phyloP scores from a whole-genome alignment of 257 asterid species.

The Solanum sitiens region DNA sequence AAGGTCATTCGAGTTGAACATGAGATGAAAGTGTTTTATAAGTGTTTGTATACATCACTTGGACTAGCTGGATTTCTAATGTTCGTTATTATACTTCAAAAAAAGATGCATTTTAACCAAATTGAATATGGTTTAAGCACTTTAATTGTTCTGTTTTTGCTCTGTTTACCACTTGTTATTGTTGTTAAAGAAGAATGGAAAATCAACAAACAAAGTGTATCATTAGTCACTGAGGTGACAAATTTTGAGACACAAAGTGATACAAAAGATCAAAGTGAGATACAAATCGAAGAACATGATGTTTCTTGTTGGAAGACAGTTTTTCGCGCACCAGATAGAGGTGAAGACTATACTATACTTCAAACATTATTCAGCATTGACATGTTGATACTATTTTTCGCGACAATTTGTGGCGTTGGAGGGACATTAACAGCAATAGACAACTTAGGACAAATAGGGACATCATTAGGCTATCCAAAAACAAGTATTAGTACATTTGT shows the following conservation, averaged over 20 bases:
- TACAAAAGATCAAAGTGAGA: neutral
- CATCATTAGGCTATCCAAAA: neutral
- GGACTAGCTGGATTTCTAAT: slow-evolving; percentile 37
- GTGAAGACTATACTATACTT: slow-evolving; percentile 1
- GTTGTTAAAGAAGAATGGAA: slow-evolving; percentile 23
- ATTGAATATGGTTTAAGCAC: slow-evolving; percentile 17
- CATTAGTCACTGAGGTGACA: neutral
- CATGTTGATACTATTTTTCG: neutral
- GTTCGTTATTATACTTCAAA: slow-evolving; percentile 33
- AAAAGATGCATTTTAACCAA: slow-evolving; percentile 13
- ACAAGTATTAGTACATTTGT: neutral
- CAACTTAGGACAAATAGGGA: neutral
- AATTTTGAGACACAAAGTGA: neutral
- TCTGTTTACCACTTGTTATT: slow-evolving; percentile 20
- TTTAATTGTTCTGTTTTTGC: slow-evolving; percentile 9
- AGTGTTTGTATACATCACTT: slow-evolving; percentile 28
- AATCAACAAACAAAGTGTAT: neutral
- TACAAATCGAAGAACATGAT: neutral
- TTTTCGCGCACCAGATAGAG: neutral
- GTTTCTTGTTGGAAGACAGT: neutral
- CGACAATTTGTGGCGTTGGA: slow-evolving; percentile 3
- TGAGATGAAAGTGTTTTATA: slow-evolving; percentile 43
- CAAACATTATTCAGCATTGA: neutral
- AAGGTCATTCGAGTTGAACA: slow-evolving; percentile 22
- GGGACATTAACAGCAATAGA: slow-evolving; percentile 2